These are phyloP conservation scores for Stachybotrys echinatus DNA, from an alignment of 2,329 filamentous ascomycete genomes.

Conservation along the genomic window DNA sequence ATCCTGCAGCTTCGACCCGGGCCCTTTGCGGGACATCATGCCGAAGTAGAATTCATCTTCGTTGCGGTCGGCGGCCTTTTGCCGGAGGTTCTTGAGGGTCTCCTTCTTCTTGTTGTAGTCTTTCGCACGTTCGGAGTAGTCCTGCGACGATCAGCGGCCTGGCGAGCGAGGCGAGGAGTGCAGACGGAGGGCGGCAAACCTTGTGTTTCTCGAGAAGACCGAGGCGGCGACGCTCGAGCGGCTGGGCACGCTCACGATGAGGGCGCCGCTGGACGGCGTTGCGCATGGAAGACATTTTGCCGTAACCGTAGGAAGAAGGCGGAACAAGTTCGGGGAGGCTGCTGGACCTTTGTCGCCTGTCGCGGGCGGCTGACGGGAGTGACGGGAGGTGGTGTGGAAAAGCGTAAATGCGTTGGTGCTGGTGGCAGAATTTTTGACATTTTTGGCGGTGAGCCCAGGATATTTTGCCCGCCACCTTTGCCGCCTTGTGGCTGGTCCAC, in stretches of 20 bases:
- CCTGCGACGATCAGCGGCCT: slow-evolving; percentile 29
- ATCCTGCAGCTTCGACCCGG: slow-evolving; percentile 41
- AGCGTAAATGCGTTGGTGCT: slow-evolving; percentile 3
- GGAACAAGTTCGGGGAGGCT: no score
- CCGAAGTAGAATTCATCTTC: slow-evolving; percentile 71
- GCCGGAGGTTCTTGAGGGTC: slow-evolving; percentile 51
- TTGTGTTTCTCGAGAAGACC: slow-evolving; percentile 96
- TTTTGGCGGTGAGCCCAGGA: slow-evolving; percentile 29
- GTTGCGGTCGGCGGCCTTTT: slow-evolving; percentile 61
- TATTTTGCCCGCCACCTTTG: no score
- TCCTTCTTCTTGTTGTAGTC: slow-evolving; percentile 63
- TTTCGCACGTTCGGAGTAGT: slow-evolving; percentile 59
- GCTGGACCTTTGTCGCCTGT: no score
- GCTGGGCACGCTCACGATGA: slow-evolving; percentile 87
- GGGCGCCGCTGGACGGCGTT: slow-evolving; percentile 72
- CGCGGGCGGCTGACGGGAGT: background rate
- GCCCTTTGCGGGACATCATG: slow-evolving; percentile 59
- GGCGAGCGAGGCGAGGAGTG: slow-evolving; percentile 1
- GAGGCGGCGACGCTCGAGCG: slow-evolving; percentile 75
- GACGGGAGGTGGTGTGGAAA: background rate
- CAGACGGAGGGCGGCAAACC: slow-evolving; percentile 32
- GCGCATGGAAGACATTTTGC: slow-evolving; percentile 51
- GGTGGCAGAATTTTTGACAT: slow-evolving; percentile 29
- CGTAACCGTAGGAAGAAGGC: background rate
- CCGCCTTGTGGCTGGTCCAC: background rate